phyloP scores from a whole-genome alignment of 257 asterid genomes.

The Rubia yunnanensis region DNA sequence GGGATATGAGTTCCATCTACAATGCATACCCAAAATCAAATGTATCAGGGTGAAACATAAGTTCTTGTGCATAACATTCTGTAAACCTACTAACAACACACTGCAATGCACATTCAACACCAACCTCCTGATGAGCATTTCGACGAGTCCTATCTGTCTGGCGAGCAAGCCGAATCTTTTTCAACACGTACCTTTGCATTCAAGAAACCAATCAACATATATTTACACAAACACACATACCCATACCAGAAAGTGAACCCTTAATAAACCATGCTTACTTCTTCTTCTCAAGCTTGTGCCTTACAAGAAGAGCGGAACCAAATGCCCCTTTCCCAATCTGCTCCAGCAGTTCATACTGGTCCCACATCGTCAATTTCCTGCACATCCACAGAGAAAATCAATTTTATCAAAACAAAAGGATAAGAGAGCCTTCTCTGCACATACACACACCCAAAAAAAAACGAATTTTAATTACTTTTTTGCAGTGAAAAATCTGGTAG shows the following conservation, averaged over 20 bases:
- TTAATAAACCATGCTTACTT: constrained; percentile 39
- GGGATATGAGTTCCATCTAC: constrained; percentile 86
- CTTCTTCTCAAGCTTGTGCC: constrained; percentile 78
- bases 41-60: neutral
- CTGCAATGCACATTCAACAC: constrained; percentile 7
- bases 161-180: constrained; percentile 93
- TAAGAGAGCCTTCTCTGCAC: neutral
- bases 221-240: neutral
- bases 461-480: neutral
- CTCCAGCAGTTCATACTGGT: constrained; percentile 75
- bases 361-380: constrained; percentile 34
- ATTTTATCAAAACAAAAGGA: neutral
- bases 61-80: neutral
- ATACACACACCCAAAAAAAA: neutral
- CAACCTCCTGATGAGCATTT: constrained; percentile 95
- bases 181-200: constrained; percentile 62
- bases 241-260: neutral
- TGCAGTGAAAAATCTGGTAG: neutral
- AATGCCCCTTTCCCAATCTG: constrained; percentile 95
- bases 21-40: constrained; percentile 6
- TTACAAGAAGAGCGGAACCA: constrained; percentile 83
- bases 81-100: neutral
- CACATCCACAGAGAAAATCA: neutral
- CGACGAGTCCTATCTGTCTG: constrained; percentile 92
- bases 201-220: constrained; percentile 12